Percentiles rank a stretch among this genome's conserved stretches.
phyloP scores from a whole-genome alignment of 768 basidiomycete species.

The Panus rudis region DNA sequence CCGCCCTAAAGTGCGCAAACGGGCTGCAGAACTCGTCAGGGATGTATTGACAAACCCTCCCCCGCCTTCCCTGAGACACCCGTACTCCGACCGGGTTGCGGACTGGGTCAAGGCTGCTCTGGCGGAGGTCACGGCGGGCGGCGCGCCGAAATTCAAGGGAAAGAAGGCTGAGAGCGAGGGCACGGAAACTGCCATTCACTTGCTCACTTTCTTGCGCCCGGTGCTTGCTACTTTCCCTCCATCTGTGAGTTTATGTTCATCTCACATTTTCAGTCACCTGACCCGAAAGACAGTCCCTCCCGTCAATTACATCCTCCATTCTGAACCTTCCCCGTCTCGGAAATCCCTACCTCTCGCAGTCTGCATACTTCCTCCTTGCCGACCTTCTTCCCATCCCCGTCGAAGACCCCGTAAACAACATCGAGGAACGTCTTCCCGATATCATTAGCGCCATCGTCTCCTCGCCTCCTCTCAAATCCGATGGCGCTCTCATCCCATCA shows the following conservation, averaged over 20 bases:
- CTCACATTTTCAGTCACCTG: no score
- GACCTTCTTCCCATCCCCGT: slow-evolving; percentile 62
- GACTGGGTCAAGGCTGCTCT: slow-evolving; percentile 72
- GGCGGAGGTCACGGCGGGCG: slow-evolving; percentile 54
- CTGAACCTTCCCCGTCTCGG: slow-evolving; percentile 81
- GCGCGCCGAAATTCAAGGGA: slow-evolving; percentile 52
- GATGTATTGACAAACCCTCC: slow-evolving; percentile 74
- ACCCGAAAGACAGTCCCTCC: slow-evolving; percentile 58
- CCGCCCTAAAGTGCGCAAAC: slow-evolving; percentile 89
- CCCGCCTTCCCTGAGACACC: slow-evolving; percentile 70
- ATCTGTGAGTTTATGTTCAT: slow-evolving; percentile 44
- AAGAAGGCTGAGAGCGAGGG: slow-evolving; percentile 50
- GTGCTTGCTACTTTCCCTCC: slow-evolving; percentile 53
- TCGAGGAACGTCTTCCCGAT: slow-evolving; percentile 47
- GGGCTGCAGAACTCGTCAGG: slow-evolving; percentile 79
- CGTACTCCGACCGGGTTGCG: slow-evolving; percentile 75
- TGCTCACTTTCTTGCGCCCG: slow-evolving; percentile 67
- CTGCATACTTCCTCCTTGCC: slow-evolving; percentile 80
- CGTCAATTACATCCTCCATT: slow-evolving; percentile 61
- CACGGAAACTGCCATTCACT: slow-evolving; percentile 70
- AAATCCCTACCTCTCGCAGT: slow-evolving; percentile 84
- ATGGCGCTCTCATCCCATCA: slow-evolving; percentile 57
- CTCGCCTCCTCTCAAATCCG: slow-evolving; percentile 64
- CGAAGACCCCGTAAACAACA: slow-evolving; percentile 41
- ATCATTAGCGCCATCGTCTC: slow-evolving; percentile 63